Conservation (phyloP, 306 rosid species). For the Boehmeria nivea region DNA sequence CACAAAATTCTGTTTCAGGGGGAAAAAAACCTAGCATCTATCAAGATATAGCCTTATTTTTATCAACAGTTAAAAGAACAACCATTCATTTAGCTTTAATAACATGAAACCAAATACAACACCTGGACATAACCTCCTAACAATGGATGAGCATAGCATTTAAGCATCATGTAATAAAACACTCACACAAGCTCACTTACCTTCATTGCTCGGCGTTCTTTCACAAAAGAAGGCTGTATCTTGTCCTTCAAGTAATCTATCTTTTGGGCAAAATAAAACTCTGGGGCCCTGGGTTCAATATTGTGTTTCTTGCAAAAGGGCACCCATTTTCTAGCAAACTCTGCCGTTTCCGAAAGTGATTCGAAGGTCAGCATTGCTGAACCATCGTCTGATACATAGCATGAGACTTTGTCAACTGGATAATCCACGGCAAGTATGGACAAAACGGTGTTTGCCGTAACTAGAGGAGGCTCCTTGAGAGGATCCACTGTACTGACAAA, state of each 20-base stretch:
- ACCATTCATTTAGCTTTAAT: no score
- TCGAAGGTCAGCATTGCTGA: constrained; percentile 98
- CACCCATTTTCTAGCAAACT: constrained; percentile 96
- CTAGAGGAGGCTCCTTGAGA: constrained; percentile 94
- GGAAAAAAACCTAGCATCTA: neutral
- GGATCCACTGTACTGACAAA: constrained; percentile 99
- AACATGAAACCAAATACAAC: no score
- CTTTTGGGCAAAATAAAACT: constrained; percentile 89
- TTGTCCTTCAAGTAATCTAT: constrained; percentile 98
- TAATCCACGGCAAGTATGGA: constrained; percentile 97
- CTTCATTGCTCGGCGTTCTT: constrained; percentile 99
- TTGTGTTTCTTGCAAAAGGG: constrained; percentile 94
- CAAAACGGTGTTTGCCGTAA: constrained; percentile 98
- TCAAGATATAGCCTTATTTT: neutral
- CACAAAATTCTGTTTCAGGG: neutral
- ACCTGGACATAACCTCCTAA: neutral
- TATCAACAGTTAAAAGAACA: no score
- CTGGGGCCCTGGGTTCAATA: constrained; percentile 98
- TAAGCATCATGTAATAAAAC: constrained; percentile 9
- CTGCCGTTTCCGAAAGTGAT: constrained; percentile 96
- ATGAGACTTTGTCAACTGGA: constrained; percentile 99
- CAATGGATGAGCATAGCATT: neutral
- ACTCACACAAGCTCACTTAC: constrained; percentile 35
- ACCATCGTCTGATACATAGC: constrained; percentile 99
- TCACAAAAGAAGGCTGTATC: constrained; percentile 94